phyloP scores from a whole-genome alignment of 352 stramenopile species.

The Elongisporangium senticosum region DNA sequence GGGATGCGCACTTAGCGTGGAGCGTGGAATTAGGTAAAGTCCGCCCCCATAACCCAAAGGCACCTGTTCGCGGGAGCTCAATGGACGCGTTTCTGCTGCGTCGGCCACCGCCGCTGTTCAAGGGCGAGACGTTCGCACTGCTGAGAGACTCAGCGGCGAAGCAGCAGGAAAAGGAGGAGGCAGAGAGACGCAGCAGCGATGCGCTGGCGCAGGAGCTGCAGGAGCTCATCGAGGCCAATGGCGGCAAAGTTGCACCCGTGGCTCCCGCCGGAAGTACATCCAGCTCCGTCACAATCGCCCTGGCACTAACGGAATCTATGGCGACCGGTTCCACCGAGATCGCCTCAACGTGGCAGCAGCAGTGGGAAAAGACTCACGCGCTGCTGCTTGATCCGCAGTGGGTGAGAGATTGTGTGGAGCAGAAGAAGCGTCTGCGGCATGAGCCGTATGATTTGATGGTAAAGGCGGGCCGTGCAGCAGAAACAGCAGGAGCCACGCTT shows the following conservation, averaged over 20 bases:
- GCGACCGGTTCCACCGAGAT: not conserved
- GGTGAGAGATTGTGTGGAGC: constrained; percentile 27
- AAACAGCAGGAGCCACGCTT: constrained; percentile 1
- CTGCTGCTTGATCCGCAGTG: constrained; percentile 31
- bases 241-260: constrained; percentile 20
- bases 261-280: not conserved
- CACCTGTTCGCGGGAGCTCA: not conserved
- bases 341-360: not conserved
- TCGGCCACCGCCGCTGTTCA: constrained; percentile 30
- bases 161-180: not conserved
- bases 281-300: not conserved
- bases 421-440: constrained; percentile 27
- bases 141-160: constrained; percentile 2
- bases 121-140: constrained; percentile 24
- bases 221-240: constrained; percentile 19
- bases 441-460: constrained; percentile 13
- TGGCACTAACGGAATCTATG: not conserved
- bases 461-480: not conserved
- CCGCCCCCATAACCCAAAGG: not conserved
- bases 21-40: not conserved
- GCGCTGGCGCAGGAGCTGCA: constrained; percentile 8
- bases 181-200: not conserved
- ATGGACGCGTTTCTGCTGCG: constrained; percentile 68
- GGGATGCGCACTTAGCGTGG: not conserved
- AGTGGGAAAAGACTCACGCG: constrained; percentile 1